Evolutionary conservation across 192 early-diverging fungal genomes (phyloP), one percentile per base, ranked within the genome.

Genomic region (Backusella parvicylindrica): DNA sequence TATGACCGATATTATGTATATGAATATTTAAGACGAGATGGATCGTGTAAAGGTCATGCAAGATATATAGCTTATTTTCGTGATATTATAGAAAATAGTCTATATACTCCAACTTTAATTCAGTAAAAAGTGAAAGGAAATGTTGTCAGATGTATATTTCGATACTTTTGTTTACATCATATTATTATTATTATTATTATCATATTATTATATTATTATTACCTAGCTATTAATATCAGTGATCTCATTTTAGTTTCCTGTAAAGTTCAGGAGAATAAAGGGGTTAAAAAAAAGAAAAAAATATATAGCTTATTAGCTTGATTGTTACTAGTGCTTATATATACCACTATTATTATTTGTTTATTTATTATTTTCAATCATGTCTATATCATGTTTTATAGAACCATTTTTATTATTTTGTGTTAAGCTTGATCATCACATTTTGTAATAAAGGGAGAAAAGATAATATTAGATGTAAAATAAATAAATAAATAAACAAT

Each of bases 101-200:
- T 21, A 47, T 47, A 53, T 53, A 53, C n/a, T 21, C n/a, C 49
- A 53, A 8, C 8, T 18, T 15, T 41, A 41, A 41, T 53, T n/a
- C 21, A 21, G 50, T 53, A 53, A 21, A 53, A 53, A 53, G 18
- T 6, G 21, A 53, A 53, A 53, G 21, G 8, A 53, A 53, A 21
- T 53, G 50, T 53, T 53, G 50, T 53, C 50, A 53, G 50, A 41
- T 41, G 50, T 53, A 53, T 53, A 53, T 53, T 50, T 53, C 50
- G 50, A 53, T 53, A n/a, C n/a, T 53, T 53, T 53, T 53, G 50
- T 53, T 53, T 53, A n/a, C 21, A 53, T 53, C 50, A 21, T 53
- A 53, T 21, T 21, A 53, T 53, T 53, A 21, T 49, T 38, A 40
- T 40, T 40, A 4, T 41, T 41, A 41, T 41, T 41, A 41, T 15